A percentile compares a stretch with the other conserved stretches of the same genome.
phyloP scores from a whole-genome alignment of 805 yeast genomes.

The Teunomyces barrocoloradensis region DNA sequence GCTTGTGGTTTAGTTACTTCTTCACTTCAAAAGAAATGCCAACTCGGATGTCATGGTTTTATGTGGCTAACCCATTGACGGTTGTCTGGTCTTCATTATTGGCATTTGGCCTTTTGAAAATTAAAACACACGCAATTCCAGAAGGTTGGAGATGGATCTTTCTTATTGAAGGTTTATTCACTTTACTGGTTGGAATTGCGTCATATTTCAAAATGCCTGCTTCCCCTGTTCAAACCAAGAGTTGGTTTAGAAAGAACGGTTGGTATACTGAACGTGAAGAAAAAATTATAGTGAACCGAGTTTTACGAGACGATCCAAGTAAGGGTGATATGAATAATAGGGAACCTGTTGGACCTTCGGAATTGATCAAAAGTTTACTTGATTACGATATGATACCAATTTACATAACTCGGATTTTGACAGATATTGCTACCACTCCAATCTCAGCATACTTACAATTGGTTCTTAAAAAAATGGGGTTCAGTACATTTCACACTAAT shows the following conservation, averaged over 20 bases:
- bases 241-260: slow-evolving; percentile 50
- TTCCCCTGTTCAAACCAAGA: slow-evolving; percentile 44
- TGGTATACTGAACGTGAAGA: slow-evolving; percentile 51
- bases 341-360: slow-evolving; percentile 44
- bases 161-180: slow-evolving; percentile 59
- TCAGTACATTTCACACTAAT: slow-evolving; percentile 50
- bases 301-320: slow-evolving; percentile 61
- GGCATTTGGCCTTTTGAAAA: slow-evolving; percentile 51
- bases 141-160: slow-evolving; percentile 69
- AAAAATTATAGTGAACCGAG: slow-evolving; percentile 55
- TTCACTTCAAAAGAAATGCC: slow-evolving; percentile 59
- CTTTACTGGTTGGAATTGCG: slow-evolving; percentile 50
- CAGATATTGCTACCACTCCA: slow-evolving; percentile 10
- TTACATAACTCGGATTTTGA: slow-evolving; percentile 18
- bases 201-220: slow-evolving; percentile 35
- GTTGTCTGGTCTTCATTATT: slow-evolving; percentile 46
- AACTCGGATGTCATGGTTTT: slow-evolving; percentile 56
- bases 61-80: slow-evolving; percentile 53
- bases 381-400: slow-evolving; percentile 29
- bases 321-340: slow-evolving; percentile 65
- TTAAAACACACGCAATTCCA: slow-evolving; percentile 44
- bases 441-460: slow-evolving; percentile 10
- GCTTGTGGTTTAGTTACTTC: slow-evolving; percentile 65
- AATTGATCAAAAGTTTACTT: slow-evolving; percentile 36
- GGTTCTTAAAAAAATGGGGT: slow-evolving; percentile 38